Evolutionary conservation across 305 asterid species (phyloP), one percentile per base, ranked within the genome.

Genomic region (Vinca major): DNA sequence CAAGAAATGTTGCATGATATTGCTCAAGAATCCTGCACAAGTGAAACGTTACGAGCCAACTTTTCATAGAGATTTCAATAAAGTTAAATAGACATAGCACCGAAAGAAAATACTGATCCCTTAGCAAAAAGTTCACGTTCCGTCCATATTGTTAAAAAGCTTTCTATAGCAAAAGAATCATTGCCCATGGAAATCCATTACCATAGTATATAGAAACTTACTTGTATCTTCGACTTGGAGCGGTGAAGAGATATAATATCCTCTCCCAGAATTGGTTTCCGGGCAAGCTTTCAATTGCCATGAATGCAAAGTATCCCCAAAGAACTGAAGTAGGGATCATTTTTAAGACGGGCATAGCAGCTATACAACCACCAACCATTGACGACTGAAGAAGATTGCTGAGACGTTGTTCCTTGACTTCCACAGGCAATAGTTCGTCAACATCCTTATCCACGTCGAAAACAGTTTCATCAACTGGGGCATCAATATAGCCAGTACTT

Each of bases 231-330:
- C 96, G 88, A 77, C 95, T 84, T 36, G 97, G 96, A 73, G 95
- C 91, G 43, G 97, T 91, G 75, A 91, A 90, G 52, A 93, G 94
- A 80, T 82, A 73, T 53, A 93, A 77, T 39, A 93, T 91, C 75
- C 99, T 80, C 85, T 93, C 99, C 99, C 99, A 93, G 66, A 91
- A 90, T 75, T 93, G 99, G 70, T 93, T 93, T 75, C 99, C 99
- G 0, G 99, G 99, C 88, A 93, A 77, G 81, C 95, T 90, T 80
- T 93, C 99, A 62, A 93, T 93, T 9, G 99, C 97, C 99, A 93
- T 93, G 89, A 89, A 93, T 41, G 99, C 97, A 45, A 93, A 93
- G 86, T 93, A 93, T 11, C 99, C 99, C 99, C 99, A 93, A 10
- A 93, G 89, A 70, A 93, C 97, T 0, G 99, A 85, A 49, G 96